Conservation (phyloP, 2,329 filamentous ascomycete species). For the Trichoderma gracile region DNA sequence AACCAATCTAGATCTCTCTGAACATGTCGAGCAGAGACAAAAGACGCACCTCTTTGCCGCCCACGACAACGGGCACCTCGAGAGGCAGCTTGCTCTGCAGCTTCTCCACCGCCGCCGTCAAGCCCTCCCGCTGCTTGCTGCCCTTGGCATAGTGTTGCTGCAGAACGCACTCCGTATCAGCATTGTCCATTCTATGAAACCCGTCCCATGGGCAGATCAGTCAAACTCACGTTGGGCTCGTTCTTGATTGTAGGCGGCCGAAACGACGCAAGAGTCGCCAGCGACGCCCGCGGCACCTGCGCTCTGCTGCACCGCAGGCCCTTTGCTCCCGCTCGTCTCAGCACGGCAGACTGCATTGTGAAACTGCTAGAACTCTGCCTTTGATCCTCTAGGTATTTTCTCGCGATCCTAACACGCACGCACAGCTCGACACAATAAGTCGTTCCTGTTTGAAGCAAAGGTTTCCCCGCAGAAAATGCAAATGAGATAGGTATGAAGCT, state of each 20-base stretch:
- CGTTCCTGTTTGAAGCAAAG: neutral
- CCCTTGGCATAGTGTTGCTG: slow-evolving; percentile 89
- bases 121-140: slow-evolving; percentile 73
- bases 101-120: slow-evolving; percentile 71
- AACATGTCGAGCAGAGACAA: neutral
- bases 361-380: neutral
- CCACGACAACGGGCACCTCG: slow-evolving; percentile 80
- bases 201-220: too few species aligned
- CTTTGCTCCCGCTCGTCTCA: slow-evolving; percentile 39
- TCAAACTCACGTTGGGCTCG: slow-evolving; percentile 82
- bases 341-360: slow-evolving; percentile 40
- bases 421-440: neutral
- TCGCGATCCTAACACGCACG: too few species aligned
- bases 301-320: slow-evolving; percentile 36
- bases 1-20: neutral
- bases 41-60: slow-evolving; percentile 70
- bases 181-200: neutral
- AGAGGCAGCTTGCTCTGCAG: slow-evolving; percentile 70
- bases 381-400: neutral
- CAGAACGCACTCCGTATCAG: neutral
- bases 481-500: too few species aligned
- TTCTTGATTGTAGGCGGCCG: slow-evolving; percentile 85
- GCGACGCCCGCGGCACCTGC: slow-evolving; percentile 37
- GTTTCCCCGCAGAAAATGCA: neutral
- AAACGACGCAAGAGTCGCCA: slow-evolving; percentile 74